phyloP scores from a whole-genome alignment of 495 filamentous ascomycete genomes.

The Talaromyces adpressus region DNA sequence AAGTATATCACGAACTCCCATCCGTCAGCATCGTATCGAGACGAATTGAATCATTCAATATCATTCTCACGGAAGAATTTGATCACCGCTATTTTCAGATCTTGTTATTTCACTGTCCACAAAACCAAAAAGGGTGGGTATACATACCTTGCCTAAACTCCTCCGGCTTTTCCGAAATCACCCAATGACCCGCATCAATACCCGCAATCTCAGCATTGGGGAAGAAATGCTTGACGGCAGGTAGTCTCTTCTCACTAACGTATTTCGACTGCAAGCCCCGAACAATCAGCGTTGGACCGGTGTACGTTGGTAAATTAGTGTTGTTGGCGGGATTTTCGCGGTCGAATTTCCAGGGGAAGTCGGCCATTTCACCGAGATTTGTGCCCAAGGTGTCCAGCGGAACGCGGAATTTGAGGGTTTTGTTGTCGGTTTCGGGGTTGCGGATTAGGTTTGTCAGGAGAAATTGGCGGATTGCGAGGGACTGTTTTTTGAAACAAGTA shows the following conservation, averaged over 20 bases:
- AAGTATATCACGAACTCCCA: not conserved
- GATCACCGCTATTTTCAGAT: slow-evolving; percentile 26
- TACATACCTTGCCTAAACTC: slow-evolving; percentile 70
- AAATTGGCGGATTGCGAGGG: slow-evolving; percentile 78
- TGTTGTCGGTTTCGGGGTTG: slow-evolving; percentile 22
- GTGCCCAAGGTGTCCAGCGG: slow-evolving; percentile 51
- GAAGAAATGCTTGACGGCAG: slow-evolving; percentile 83
- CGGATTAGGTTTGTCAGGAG: slow-evolving; percentile 82
- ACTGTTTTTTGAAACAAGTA: slow-evolving; percentile 23
- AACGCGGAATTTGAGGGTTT: slow-evolving; percentile 48
- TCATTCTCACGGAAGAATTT: slow-evolving; percentile 26
- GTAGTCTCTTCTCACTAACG: slow-evolving; percentile 80
- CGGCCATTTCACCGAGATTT: slow-evolving; percentile 58
- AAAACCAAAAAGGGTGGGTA: not conserved
- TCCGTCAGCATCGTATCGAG: not conserved
- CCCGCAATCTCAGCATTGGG: slow-evolving; percentile 73
- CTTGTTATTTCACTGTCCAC: slow-evolving; percentile 9
- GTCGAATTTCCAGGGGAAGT: slow-evolving; percentile 67
- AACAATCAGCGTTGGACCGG: slow-evolving; percentile 75
- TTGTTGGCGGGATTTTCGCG: slow-evolving; percentile 1
- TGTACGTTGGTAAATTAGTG: slow-evolving; percentile 53
- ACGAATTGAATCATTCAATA: slow-evolving; percentile 4
- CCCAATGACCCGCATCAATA: slow-evolving; percentile 88
- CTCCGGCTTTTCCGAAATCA: slow-evolving; percentile 88
- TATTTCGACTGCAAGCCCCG: slow-evolving; percentile 79